Conservation (phyloP, 768 basidiomycete species). For the Fomitopsis serialis region DNA sequence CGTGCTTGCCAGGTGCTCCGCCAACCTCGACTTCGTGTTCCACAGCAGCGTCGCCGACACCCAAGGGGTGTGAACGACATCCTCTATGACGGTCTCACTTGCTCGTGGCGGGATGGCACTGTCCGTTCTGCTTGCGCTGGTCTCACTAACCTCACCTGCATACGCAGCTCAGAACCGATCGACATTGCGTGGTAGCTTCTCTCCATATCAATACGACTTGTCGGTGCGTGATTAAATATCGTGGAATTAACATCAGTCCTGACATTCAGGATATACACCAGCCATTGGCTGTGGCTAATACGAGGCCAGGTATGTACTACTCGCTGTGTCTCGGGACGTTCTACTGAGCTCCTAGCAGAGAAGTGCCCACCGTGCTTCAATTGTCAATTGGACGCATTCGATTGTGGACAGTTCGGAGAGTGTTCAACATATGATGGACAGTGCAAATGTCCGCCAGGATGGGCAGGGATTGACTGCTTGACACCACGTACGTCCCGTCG, state of each 20-base stretch:
- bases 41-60: no score
- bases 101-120: background rate
- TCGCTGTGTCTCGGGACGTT: background rate
- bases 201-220: conserved; percentile 2
- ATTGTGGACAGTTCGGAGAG: conserved; percentile 86
- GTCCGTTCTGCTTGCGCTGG: background rate
- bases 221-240: conserved; percentile 1
- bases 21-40: no score
- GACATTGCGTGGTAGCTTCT: background rate
- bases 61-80: no score
- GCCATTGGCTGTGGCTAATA: conserved; percentile 9
- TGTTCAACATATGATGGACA: conserved; percentile 93
- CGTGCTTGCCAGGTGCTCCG: no score
- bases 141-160: background rate
- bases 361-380: conserved; percentile 92
- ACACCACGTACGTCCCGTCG: conserved; percentile 67
- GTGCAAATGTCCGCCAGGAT: conserved; percentile 96
- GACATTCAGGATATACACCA: background rate
- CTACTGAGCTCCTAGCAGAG: conserved; percentile 8
- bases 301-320: conserved; percentile 10
- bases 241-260: background rate
- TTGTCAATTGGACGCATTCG: conserved; percentile 87
- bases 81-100: no score
- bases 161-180: background rate
- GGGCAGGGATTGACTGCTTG: conserved; percentile 94